Conservation (phyloP, 305 asterid species). For the Fraxinus angustifolia region DNA sequence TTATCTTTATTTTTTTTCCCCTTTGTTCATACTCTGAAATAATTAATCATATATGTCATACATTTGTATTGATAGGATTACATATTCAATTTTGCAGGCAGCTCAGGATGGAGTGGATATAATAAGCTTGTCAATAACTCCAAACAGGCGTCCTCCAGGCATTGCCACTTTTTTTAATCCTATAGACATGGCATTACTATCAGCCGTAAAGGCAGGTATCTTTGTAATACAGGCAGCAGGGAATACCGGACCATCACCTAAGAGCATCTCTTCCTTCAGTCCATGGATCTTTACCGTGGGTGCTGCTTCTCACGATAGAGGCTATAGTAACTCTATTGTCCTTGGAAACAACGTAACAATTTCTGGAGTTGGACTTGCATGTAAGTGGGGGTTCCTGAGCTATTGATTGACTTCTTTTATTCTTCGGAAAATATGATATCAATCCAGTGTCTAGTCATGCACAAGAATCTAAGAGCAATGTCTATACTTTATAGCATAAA, state of each 20-base stretch:
- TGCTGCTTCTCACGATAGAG: conserved; percentile 88
- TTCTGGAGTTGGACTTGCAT: conserved; percentile 94
- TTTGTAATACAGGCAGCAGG: conserved; percentile 98
- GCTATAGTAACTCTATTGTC: conserved; percentile 70
- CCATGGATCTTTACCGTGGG: conserved; percentile 98
- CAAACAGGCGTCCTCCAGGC: conserved; percentile 98
- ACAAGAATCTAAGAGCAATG: background rate
- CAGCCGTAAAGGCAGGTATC: conserved; percentile 80
- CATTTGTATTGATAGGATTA: background rate
- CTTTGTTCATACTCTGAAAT: background rate
- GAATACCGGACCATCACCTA: conserved; percentile 95
- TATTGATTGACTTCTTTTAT: background rate
- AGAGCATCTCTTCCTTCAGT: conserved; percentile 85
- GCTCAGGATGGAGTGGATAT: conserved; percentile 96
- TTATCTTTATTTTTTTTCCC: background rate
- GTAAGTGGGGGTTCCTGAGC: conserved; percentile 47
- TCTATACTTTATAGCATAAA: background rate
- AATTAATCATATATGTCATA: background rate
- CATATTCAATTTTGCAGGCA: conserved; percentile 50
- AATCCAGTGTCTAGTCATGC: background rate
- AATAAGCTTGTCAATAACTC: conserved; percentile 93
- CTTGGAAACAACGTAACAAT: conserved; percentile 86
- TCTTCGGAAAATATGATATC: background rate
- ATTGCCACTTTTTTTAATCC: conserved; percentile 97
- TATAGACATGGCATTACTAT: conserved; percentile 95